Conservation (phyloP, 2,329 filamentous ascomycete genomes). For the Raffaelea albimanens region DNA sequence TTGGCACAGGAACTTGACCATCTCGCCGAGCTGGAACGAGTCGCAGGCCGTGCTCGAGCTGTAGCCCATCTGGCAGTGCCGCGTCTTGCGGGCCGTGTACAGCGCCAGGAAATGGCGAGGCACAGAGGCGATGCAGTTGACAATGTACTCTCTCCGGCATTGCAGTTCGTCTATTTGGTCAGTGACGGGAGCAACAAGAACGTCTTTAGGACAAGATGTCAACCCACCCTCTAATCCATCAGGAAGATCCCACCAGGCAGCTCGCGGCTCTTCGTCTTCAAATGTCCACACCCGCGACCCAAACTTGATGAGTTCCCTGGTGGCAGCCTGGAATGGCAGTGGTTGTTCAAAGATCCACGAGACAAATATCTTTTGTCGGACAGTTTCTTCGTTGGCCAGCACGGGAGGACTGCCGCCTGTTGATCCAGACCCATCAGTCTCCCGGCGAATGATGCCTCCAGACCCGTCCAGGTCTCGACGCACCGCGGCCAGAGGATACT, state of each 20-base stretch:
- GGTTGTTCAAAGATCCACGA: slow-evolving; percentile 56
- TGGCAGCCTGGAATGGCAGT: slow-evolving; percentile 49
- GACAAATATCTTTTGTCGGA: slow-evolving; percentile 61
- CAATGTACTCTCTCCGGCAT: slow-evolving; percentile 53
- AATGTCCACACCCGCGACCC: slow-evolving; percentile 52
- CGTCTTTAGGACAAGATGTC: too few relatives aligned
- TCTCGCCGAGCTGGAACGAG: slow-evolving; percentile 69
- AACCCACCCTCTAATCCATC: slow-evolving; percentile 55
- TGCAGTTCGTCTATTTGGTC: slow-evolving; percentile 41
- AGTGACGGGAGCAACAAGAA: too few relatives aligned
- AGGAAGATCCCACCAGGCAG: slow-evolving; percentile 66
- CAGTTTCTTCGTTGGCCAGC: slow-evolving; percentile 42
- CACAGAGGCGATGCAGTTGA: slow-evolving; percentile 61
- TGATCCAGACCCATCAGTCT: too few relatives aligned
- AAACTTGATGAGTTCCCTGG: slow-evolving; percentile 55
- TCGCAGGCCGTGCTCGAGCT: slow-evolving; percentile 65
- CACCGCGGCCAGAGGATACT: slow-evolving; percentile 27
- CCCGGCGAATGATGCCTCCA: slow-evolving; percentile 14
- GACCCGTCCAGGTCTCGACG: background rate
- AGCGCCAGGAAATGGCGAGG: slow-evolving; percentile 57
- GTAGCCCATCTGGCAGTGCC: slow-evolving; percentile 66
- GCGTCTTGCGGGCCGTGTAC: slow-evolving; percentile 54
- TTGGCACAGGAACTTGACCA: slow-evolving; percentile 59
- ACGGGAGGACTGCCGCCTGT: slow-evolving; percentile 28
- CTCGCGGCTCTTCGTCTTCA: slow-evolving; percentile 7